Percentiles rank a stretch among this genome's conserved stretches.
phyloP scores from a whole-genome alignment of 306 rosid species.

The Prunus mume region DNA sequence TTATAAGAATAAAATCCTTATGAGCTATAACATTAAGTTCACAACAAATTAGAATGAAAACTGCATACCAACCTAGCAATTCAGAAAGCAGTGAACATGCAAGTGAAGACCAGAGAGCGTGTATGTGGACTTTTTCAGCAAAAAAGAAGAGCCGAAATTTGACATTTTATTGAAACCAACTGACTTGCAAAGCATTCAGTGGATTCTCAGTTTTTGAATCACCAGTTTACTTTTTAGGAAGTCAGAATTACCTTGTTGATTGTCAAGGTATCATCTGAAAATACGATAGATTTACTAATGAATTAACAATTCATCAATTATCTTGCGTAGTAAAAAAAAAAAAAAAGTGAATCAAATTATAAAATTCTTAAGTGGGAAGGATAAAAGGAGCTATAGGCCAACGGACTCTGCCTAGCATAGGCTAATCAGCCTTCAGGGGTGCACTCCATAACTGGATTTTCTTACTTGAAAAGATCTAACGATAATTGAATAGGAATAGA shows the following conservation, averaged over 20 bases:
- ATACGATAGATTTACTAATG: neutral
- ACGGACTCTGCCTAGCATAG: neutral
- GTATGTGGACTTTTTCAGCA: neutral
- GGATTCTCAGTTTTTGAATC: neutral
- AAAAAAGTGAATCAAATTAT: neutral
- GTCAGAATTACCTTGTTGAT: neutral
- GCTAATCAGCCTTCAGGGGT: neutral
- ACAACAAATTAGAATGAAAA: neutral
- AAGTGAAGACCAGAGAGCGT: neutral
- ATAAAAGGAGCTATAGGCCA: neutral
- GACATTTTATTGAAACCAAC: neutral
- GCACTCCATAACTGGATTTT: neutral
- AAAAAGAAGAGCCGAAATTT: neutral
- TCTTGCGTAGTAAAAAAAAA: neutral
- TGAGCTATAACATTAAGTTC: neutral
- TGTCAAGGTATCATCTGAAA: neutral
- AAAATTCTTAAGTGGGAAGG: neutral
- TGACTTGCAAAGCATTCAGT: neutral
- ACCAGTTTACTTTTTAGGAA: neutral
- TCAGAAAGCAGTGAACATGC: neutral
- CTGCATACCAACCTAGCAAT: neutral
- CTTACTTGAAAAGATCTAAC: neutral
- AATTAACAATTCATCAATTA: neutral
- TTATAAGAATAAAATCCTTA: neutral
- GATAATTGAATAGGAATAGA: neutral